Percentiles rank a stretch among this genome's conserved stretches.
These are phyloP conservation scores for Stentor roeselii DNA, from an alignment of 73 alveolate genomes.

Conservation along the genomic window DNA sequence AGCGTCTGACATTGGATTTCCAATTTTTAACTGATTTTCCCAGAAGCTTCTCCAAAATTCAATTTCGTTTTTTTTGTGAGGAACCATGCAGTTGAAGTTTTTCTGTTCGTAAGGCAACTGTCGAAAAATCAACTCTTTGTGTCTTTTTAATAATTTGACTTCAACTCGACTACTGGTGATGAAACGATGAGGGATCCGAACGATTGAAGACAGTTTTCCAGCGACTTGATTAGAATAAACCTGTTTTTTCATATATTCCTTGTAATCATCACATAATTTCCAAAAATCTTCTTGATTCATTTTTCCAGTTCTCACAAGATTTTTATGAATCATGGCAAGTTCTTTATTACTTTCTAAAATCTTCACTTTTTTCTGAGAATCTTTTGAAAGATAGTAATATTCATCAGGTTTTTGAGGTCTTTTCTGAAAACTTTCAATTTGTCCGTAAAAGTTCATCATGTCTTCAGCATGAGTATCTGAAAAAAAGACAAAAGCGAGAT, in stretches of 20 bases:
- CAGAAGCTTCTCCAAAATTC: constrained; percentile 21
- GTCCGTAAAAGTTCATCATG: not conserved
- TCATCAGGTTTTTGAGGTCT: constrained; percentile 12
- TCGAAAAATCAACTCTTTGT: constrained; percentile 17
- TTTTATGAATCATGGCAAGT: not conserved
- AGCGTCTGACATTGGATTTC: constrained; percentile 16
- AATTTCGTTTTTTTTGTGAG: constrained; percentile 16
- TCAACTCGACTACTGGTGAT: not conserved
- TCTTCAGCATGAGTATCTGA: constrained; percentile 10
- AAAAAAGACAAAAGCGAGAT: not conserved
- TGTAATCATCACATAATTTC: not conserved
- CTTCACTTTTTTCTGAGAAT: not conserved
- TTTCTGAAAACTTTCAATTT: not conserved
- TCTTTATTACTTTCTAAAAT: not conserved
- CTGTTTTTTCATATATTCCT: not conserved
- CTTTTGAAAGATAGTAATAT: not conserved
- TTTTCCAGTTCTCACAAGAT: not conserved
- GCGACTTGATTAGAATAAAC: not conserved
- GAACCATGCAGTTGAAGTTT: not conserved
- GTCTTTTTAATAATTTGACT: not conserved
- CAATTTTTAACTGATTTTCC: constrained; percentile 15
- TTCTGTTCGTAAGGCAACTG: not conserved
- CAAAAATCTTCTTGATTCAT: constrained; percentile 18
- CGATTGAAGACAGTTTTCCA: not conserved
- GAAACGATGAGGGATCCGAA: constrained; percentile 14